phyloP scores from a whole-genome alignment of 495 filamentous ascomycete genomes.

The Neurospora cerealis region DNA sequence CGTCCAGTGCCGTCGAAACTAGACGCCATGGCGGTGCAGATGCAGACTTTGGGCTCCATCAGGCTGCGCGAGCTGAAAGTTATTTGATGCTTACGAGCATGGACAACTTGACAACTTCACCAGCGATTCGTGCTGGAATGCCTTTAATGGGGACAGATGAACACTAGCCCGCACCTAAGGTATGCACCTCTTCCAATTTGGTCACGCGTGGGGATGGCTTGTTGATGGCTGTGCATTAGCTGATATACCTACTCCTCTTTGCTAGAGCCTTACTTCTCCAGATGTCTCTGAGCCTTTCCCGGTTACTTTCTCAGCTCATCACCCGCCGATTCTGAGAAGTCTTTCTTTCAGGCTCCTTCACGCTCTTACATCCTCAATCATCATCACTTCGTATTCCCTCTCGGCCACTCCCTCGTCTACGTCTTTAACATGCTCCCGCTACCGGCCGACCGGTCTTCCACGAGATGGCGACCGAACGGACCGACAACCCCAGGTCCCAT shows the following conservation, averaged over 20 bases:
- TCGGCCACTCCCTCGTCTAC: accelerated
- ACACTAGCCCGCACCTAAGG: not conserved
- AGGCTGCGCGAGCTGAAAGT: not conserved
- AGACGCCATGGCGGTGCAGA: not conserved
- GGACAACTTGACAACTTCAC: not conserved
- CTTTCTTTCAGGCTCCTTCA: not conserved
- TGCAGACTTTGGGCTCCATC: not conserved
- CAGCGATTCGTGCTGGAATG: not conserved
- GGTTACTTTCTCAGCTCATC: not conserved
- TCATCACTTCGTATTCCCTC: not conserved
- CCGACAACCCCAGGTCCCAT: not conserved
- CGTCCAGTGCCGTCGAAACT: not conserved
- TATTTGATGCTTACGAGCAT: not conserved
- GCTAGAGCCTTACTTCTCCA: not conserved
- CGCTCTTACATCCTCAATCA: not conserved
- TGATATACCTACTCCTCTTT: not conserved
- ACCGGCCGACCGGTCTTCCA: not conserved
- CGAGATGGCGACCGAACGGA: not conserved
- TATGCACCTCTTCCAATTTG: not conserved
- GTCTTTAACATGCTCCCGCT: not conserved
- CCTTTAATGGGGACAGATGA: not conserved
- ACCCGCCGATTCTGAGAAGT: not conserved
- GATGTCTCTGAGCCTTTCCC: not conserved
- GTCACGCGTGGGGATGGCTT: not conserved
- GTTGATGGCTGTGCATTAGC: not conserved